Conservation (phyloP, 805 yeast genomes). For the Metschnikowia proteae region DNA sequence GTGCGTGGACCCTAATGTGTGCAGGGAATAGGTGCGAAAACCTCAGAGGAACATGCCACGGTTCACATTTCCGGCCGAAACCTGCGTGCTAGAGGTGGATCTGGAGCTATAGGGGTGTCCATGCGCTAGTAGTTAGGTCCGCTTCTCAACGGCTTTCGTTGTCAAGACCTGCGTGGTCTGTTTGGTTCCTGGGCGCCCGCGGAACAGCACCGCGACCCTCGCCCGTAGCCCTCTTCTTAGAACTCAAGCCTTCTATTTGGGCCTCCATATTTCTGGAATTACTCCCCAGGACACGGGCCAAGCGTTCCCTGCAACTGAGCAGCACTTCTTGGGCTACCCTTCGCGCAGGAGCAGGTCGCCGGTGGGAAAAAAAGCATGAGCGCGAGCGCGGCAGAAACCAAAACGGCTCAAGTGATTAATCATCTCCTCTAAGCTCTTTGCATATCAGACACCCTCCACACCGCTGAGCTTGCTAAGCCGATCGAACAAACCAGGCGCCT, state of each 20-base stretch:
- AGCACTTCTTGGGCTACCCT: background rate
- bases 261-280: too few species aligned
- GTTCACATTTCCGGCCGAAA: background rate
- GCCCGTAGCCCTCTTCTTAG: too few species aligned
- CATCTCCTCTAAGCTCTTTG: conserved; percentile 1
- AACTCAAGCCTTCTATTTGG: too few species aligned
- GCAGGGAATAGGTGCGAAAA: background rate
- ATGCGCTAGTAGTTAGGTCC: too few species aligned
- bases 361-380: conserved; percentile 2
- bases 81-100: background rate
- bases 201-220: too few species aligned
- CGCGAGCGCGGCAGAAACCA: conserved; percentile 3
- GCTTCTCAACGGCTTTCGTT: too few species aligned
- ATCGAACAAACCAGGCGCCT: background rate
- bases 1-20: background rate
- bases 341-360: background rate
- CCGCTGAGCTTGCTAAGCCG: background rate
- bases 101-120: too few species aligned
- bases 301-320: too few species aligned
- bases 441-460: background rate
- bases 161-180: too few species aligned
- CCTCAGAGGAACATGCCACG: background rate
- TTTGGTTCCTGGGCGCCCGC: too few species aligned
- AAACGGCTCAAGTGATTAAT: background rate
- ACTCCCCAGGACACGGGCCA: too few species aligned